phyloP scores from a whole-genome alignment of 2,329 filamentous ascomycete genomes.

The Coleophoma eucalyptorum region DNA sequence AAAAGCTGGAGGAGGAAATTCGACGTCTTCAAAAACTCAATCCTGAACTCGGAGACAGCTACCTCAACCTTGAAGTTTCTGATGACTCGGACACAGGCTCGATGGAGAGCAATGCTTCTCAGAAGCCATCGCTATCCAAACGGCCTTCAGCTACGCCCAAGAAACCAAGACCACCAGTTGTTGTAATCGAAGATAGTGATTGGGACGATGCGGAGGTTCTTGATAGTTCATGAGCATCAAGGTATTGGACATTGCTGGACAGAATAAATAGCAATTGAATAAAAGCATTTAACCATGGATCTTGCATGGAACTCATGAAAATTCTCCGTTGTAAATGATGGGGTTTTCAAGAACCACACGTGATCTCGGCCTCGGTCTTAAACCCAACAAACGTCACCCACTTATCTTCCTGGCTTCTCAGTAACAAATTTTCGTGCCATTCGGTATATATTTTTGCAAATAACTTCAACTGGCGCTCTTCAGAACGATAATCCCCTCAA shows the following conservation, averaged over 20 bases:
- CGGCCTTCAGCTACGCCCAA: slow-evolving; percentile 11
- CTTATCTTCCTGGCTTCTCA: too few species aligned
- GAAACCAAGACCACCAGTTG: slow-evolving; percentile 15
- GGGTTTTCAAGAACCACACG: too few species aligned
- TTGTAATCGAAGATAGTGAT: slow-evolving; percentile 49
- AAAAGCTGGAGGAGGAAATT: slow-evolving; percentile 4
- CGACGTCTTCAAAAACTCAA: slow-evolving; percentile 5
- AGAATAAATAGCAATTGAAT: too few species aligned
- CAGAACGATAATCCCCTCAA: background rate
- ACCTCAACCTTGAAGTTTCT: slow-evolving; percentile 14
- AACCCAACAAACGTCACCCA: too few species aligned
- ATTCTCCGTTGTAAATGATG: too few species aligned
- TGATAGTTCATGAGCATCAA: slow-evolving; percentile 14
- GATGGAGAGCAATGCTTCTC: slow-evolving; percentile 9
- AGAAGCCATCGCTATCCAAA: background rate
- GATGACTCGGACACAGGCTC: slow-evolving; percentile 19
- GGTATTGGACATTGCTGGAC: too few species aligned
- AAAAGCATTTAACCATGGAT: too few species aligned
- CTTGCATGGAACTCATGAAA: too few species aligned
- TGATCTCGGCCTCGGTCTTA: too few species aligned
- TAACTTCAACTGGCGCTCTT: too few species aligned
- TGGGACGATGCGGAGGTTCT: slow-evolving; percentile 40
- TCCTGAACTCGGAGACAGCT: slow-evolving; percentile 8
- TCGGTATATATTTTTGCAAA: too few species aligned
- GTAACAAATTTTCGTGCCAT: too few species aligned